These are phyloP conservation scores for Candida gigantensis DNA, from an alignment of 1,139 yeast genomes.

Conservation along the genomic window DNA sequence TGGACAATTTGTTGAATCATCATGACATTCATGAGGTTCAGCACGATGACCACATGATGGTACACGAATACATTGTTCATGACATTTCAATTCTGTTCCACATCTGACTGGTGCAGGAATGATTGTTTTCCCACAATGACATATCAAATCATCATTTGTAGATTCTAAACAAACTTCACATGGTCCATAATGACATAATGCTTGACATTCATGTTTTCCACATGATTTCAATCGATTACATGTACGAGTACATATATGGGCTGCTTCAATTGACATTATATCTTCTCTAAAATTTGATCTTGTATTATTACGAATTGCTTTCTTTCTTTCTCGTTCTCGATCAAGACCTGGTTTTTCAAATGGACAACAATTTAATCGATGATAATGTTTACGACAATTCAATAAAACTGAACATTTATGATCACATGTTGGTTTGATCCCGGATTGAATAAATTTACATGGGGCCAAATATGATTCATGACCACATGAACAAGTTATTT, in stretches of 20 bases:
- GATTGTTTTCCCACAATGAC: slow-evolving; percentile 83
- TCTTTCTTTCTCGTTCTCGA: slow-evolving; percentile 60
- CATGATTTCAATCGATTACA: slow-evolving; percentile 72
- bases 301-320: slow-evolving; percentile 46
- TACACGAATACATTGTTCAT: slow-evolving; percentile 62
- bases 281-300: slow-evolving; percentile 41
- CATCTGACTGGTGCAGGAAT: slow-evolving; percentile 88
- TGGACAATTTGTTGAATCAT: slow-evolving; percentile 63
- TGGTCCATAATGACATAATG: slow-evolving; percentile 80
- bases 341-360: slow-evolving; percentile 62
- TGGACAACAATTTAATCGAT: slow-evolving; percentile 68
- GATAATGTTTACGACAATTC: slow-evolving; percentile 82
- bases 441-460: slow-evolving; percentile 56
- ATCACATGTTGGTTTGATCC: slow-evolving; percentile 61
- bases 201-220: slow-evolving; percentile 71
- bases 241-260: slow-evolving; percentile 71
- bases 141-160: slow-evolving; percentile 74
- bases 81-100: slow-evolving; percentile 75
- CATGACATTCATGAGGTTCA: slow-evolving; percentile 78
- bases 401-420: slow-evolving; percentile 74
- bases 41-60: slow-evolving; percentile 75
- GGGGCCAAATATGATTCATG: slow-evolving; percentile 57
- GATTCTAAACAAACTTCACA: slow-evolving; percentile 87
- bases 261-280: slow-evolving; percentile 67
- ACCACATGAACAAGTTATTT: slow-evolving; percentile 56